Percentiles rank a stretch among this genome's conserved stretches.
Conservation (phyloP, 2,329 filamentous ascomycete genomes). For the Apiospora aurea region DNA sequence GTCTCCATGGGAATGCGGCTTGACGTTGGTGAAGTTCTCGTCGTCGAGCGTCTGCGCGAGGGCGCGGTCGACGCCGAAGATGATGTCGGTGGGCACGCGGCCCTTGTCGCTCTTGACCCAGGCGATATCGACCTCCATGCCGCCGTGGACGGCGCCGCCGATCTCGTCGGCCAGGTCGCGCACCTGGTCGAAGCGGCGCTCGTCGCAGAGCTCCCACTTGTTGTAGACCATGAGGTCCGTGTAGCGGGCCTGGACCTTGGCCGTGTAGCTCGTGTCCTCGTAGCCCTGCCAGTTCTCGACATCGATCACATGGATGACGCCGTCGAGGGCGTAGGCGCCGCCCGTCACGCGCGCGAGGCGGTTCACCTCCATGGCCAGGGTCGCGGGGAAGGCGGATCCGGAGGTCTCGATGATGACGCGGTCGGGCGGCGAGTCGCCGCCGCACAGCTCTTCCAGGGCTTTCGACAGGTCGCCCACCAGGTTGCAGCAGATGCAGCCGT, state of each 20-base stretch:
- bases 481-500: slow-evolving; percentile 99
- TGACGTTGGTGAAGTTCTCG: slow-evolving; percentile 40
- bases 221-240: slow-evolving; percentile 93
- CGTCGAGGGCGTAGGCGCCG: slow-evolving; percentile 77
- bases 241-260: slow-evolving; percentile 85
- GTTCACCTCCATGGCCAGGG: slow-evolving; percentile 89
- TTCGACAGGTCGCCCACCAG: slow-evolving; percentile 89
- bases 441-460: slow-evolving; percentile 75
- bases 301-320: slow-evolving; percentile 88
- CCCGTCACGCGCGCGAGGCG: slow-evolving; percentile 73
- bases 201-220: slow-evolving; percentile 84
- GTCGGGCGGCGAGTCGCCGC: slow-evolving; percentile 62
- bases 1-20: neutral
- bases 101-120: slow-evolving; percentile 88
- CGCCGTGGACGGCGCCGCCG: slow-evolving; percentile 75
- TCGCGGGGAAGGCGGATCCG: slow-evolving; percentile 87
- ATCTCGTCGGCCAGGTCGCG: slow-evolving; percentile 82
- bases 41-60: slow-evolving; percentile 66
- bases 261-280: slow-evolving; percentile 88
- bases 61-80: slow-evolving; percentile 89
- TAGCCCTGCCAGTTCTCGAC: slow-evolving; percentile 96
- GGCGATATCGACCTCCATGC: slow-evolving; percentile 80
- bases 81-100: slow-evolving; percentile 76
- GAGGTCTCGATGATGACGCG: slow-evolving; percentile 94
- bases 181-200: slow-evolving; percentile 78